Evolutionary conservation across 2,329 filamentous ascomycete species (phyloP).

Genomic region (Aspergillus pseudoviridinutans): DNA sequence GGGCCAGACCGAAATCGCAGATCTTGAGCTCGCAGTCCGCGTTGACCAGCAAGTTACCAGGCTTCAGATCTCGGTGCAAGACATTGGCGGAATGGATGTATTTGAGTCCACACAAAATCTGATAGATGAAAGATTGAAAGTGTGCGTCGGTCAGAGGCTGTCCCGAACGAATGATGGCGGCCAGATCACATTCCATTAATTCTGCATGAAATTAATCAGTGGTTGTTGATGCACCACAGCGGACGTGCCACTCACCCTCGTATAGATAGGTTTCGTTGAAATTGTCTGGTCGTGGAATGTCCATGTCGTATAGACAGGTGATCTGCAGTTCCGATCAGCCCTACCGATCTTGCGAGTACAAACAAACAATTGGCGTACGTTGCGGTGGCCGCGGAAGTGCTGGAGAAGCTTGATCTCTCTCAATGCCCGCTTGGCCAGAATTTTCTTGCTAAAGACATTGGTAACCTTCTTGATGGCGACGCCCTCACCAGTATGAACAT

Average conservation of each 20-base stretch:
- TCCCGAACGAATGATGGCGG: conserved; percentile 94
- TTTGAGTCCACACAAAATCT: conserved; percentile 97
- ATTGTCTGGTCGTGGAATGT: conserved; percentile 93
- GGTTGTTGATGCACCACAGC: background rate
- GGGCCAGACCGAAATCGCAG: conserved; percentile 92
- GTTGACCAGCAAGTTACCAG: conserved; percentile 94
- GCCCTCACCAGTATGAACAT: conserved; percentile 84
- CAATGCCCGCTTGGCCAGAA: conserved; percentile 93
- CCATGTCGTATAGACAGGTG: conserved; percentile 98
- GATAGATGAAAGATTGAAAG: conserved; percentile 99
- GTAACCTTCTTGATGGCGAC: conserved; percentile 99
- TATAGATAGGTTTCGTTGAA: conserved; percentile 99
- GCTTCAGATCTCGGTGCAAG: conserved; percentile 93
- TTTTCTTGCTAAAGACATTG: conserved; percentile 99
- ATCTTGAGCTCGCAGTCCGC: conserved; percentile 99
- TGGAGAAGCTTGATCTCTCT: conserved; percentile 98
- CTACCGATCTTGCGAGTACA: conserved; percentile 1
- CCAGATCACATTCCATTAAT: conserved; percentile 98
- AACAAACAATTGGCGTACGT: conserved; percentile 53
- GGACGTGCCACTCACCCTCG: conserved; percentile 64
- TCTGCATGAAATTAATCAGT: conserved; percentile 51
- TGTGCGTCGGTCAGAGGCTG: conserved; percentile 97
- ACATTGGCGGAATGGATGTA: conserved; percentile 99
- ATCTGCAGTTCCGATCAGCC: conserved; percentile 61
- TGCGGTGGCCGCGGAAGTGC: conserved; percentile 89